Conservation (phyloP, 2,329 filamentous ascomycete genomes). For the Endoconidiophora laricicola region DNA sequence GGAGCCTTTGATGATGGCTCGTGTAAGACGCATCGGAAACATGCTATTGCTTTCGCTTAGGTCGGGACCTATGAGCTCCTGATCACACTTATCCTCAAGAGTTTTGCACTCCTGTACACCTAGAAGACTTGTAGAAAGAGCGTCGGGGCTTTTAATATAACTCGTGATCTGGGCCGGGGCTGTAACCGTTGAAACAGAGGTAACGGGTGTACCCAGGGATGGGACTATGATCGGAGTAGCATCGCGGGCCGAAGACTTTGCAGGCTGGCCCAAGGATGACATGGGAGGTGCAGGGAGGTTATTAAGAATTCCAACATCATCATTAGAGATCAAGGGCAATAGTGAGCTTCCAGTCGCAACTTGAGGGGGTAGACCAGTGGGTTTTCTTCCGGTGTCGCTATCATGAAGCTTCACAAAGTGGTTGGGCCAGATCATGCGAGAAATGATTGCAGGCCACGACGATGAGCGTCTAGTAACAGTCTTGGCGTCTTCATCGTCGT, state of each 20-base stretch:
- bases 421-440: constrained; percentile 1
- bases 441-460: constrained; percentile 5
- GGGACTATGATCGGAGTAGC: too few species aligned
- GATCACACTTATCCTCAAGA: constrained; percentile 1
- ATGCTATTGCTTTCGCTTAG: not conserved
- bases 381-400: too few species aligned
- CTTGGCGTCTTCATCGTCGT: not conserved
- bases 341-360: not conserved
- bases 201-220: not conserved
- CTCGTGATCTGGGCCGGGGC: not conserved
- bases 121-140: constrained; percentile 1
- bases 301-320: too few species aligned
- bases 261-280: too few species aligned
- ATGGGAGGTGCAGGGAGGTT: too few species aligned
- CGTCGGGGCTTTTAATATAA: not conserved
- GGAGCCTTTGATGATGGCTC: constrained; percentile 7
- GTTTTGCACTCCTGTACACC: not conserved
- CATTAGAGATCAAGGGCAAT: too few species aligned
- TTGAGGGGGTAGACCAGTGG: not conserved
- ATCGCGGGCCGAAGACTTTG: too few species aligned
- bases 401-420: too few species aligned
- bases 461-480: not conserved
- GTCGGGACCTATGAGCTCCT: constrained; percentile 4
- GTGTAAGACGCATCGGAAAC: constrained; percentile 7
- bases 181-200: not conserved